phyloP scores from a whole-genome alignment of 2,329 filamentous ascomycete species.

The Epichloe sp. region DNA sequence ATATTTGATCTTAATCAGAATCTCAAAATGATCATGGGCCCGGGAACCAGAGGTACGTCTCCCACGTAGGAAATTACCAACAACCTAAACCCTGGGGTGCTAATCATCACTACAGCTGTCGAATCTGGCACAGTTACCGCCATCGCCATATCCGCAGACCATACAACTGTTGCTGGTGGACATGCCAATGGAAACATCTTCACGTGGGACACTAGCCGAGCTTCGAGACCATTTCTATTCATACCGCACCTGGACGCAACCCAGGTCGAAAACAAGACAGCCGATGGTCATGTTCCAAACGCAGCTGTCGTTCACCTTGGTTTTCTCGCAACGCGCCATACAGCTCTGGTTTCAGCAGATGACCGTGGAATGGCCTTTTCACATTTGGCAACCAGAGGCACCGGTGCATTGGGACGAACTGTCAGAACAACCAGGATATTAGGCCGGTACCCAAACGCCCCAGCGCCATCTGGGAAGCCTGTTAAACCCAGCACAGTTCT shows the following conservation, averaged over 20 bases:
- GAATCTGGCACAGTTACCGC: slow-evolving; percentile 83
- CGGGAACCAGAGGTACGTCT: slow-evolving; percentile 67
- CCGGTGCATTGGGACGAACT: slow-evolving; percentile 70
- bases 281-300: slow-evolving; percentile 71
- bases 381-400: slow-evolving; percentile 82
- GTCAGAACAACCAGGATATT: slow-evolving; percentile 86
- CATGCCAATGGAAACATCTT: slow-evolving; percentile 88
- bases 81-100: slow-evolving; percentile 16
- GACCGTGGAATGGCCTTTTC: slow-evolving; percentile 96
- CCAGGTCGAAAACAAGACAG: slow-evolving; percentile 50
- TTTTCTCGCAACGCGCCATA: slow-evolving; percentile 85
- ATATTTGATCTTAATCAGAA: slow-evolving; percentile 97
- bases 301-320: slow-evolving; percentile 79
- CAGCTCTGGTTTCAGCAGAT: slow-evolving; percentile 88
- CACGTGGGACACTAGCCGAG: slow-evolving; percentile 81
- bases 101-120: slow-evolving; percentile 44
- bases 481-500: slow-evolving; percentile 90
- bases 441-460: slow-evolving; percentile 71
- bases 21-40: slow-evolving; percentile 84
- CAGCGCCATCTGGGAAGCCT: slow-evolving; percentile 47
- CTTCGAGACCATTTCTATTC: slow-evolving; percentile 77
- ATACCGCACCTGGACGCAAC: slow-evolving; percentile 63
- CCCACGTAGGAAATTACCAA: neutral
- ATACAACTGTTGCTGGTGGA: slow-evolving; percentile 80
- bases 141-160: slow-evolving; percentile 83